These are phyloP conservation scores for Lachnellula willkommii DNA, from an alignment of 2,329 filamentous ascomycete genomes.

Conservation along the genomic window DNA sequence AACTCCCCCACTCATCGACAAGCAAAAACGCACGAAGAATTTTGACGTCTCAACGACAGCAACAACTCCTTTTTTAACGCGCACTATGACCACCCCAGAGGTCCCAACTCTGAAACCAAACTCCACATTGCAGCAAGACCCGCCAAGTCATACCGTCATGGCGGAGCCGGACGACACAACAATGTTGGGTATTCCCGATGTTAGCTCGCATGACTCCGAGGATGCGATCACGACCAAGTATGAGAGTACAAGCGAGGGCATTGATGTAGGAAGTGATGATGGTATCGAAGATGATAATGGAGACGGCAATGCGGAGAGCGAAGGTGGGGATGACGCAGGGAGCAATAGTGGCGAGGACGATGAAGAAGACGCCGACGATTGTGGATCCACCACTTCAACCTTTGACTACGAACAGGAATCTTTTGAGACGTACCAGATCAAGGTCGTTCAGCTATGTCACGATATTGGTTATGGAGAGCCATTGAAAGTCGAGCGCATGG, in stretches of 20 bases:
- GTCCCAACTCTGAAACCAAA: background rate
- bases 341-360: background rate
- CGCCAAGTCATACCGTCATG: background rate
- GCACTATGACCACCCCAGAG: background rate
- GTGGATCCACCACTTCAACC: conserved; percentile 1
- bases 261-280: background rate
- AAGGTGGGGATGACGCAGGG: background rate
- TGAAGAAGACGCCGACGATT: background rate
- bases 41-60: background rate
- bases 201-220: background rate
- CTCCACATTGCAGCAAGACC: background rate
- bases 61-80: background rate
- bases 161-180: background rate
- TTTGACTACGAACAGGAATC: conserved; percentile 7
- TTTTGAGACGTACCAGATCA: conserved; percentile 12
- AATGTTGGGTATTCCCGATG: too few species aligned
- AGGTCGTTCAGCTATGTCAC: conserved; percentile 16
- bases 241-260: background rate
- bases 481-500: conserved; percentile 11
- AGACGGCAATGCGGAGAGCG: background rate
- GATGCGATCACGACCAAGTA: background rate
- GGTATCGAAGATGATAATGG: background rate
- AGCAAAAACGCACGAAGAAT: background rate
- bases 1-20: background rate
- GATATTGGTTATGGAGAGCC: conserved; percentile 17